These are phyloP conservation scores for Pseudofabraea citricarpa DNA, from an alignment of 2,329 filamentous ascomycete species.

Conservation along the genomic window DNA sequence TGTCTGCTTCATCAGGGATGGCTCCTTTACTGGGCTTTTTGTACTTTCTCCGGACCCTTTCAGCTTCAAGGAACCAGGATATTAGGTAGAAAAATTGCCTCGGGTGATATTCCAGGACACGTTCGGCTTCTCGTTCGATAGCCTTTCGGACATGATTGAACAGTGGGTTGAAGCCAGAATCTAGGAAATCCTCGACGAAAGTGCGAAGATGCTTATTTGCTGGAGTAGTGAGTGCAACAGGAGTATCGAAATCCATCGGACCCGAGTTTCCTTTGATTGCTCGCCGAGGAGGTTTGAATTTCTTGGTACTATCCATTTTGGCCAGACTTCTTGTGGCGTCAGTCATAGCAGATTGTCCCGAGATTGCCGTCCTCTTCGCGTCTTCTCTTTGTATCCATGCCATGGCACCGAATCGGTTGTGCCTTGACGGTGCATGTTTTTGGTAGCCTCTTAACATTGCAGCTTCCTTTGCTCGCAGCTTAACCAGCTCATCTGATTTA, in stretches of 20 bases:
- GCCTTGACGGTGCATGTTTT: conserved; percentile 74
- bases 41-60: conserved; percentile 63
- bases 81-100: conserved; percentile 90
- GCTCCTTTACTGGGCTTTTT: conserved; percentile 45
- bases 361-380: conserved; percentile 78
- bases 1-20: conserved; percentile 55
- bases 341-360: conserved; percentile 79
- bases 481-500: conserved; percentile 68
- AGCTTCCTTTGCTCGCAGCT: conserved; percentile 75
- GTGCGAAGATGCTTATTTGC: conserved; percentile 72
- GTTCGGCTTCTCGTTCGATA: conserved; percentile 82
- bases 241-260: conserved; percentile 71
- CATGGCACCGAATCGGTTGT: conserved; percentile 96
- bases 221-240: conserved; percentile 61
- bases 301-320: conserved; percentile 89
- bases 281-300: conserved; percentile 75
- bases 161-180: conserved; percentile 90
- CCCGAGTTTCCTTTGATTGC: conserved; percentile 57
- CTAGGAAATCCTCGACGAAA: conserved; percentile 91
- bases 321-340: conserved; percentile 68
- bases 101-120: conserved; percentile 71
- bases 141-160: conserved; percentile 83
- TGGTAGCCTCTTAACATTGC: conserved; percentile 76
- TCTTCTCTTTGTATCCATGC: conserved; percentile 90
- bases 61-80: conserved; percentile 87